Evolutionary conservation across 768 basidiomycete species (phyloP), one percentile per base, ranked within the genome.

Genomic region (Serpula lacrymans): DNA sequence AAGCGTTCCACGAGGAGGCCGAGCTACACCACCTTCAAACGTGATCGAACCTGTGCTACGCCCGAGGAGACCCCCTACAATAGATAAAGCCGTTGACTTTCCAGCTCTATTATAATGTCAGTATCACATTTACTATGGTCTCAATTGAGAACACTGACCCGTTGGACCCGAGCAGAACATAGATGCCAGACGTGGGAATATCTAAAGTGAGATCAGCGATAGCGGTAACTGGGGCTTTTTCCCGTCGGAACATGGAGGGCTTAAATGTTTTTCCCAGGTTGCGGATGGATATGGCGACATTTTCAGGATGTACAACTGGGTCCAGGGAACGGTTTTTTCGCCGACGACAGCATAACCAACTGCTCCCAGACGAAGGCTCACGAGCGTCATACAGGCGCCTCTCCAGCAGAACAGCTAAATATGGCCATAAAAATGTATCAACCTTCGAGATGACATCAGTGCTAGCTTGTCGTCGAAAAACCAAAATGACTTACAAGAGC

Each of bases 341-440:
- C 36, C 47, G 38, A 9, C 48, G 51, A 31, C 47, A 42, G 28
- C 47, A 49, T 5, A 46, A 50, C 63, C 52, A 58, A 50, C 53
- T 54, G 14, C 41, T 46, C 5, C 51, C 46, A 25, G 25, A 24
- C 8, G 57, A 53, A 1, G 66, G 63, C 9, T 74, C 65, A 11
- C 57, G 65, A 4, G 80, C 72, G 42, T 84, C 84, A 48, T 86
- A 89, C 1, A 86, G 57, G 8, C 59, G 57, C 10, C 70, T 65
- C 56, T 90, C 88, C 6, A 79, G 60, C 7, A 80, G 57, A 5
- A 74, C 60, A 2, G 80, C 83, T 5, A 88, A 51, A 39, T 68
- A 79, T 1, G 88, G 88, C 79, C 83, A 89, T 4, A 90, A 58
- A 61, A 89, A 81, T 20, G 87, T 64, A 51, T 80, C 69, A 43